Conservation (phyloP, 805 yeast genomes). For the Starmerella kuoi region DNA sequence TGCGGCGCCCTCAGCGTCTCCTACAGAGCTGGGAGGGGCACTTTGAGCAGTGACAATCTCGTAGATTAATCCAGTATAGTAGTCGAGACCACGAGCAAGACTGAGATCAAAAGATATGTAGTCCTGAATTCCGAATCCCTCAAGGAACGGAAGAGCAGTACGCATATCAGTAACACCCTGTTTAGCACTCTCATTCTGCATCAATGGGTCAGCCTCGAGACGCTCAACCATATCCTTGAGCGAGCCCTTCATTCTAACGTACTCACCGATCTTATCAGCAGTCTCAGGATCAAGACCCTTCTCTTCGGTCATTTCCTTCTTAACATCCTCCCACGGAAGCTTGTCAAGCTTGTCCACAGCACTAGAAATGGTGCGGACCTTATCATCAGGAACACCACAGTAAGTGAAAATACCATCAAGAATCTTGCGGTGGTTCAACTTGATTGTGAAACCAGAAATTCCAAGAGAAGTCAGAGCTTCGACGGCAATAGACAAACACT, state of each 20-base stretch:
- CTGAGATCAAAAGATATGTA: constrained; percentile 74
- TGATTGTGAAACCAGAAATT: constrained; percentile 77
- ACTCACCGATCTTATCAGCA: constrained; percentile 86
- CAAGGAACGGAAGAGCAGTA: constrained; percentile 59
- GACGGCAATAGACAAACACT: constrained; percentile 63
- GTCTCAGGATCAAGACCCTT: constrained; percentile 83
- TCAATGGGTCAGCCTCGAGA: constrained; percentile 49
- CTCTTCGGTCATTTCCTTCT: constrained; percentile 81
- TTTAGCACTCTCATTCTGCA: constrained; percentile 58
- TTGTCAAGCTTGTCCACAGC: constrained; percentile 97
- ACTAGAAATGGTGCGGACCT: constrained; percentile 81
- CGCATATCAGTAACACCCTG: constrained; percentile 74
- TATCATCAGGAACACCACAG: constrained; percentile 89
- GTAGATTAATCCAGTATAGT: constrained; percentile 92
- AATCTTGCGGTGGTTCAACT: constrained; percentile 88
- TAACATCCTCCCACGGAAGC: constrained; percentile 88
- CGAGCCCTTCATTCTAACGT: constrained; percentile 68
- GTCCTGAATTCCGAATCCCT: constrained; percentile 61
- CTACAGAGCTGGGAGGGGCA: constrained; percentile 63
- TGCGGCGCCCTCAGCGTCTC: constrained; percentile 56
- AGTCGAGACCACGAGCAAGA: constrained; percentile 92
- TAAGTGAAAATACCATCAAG: constrained; percentile 91
- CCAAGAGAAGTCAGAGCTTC: constrained; percentile 80
- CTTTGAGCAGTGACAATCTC: constrained; percentile 93
- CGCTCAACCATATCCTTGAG: constrained; percentile 35